These are phyloP conservation scores for Eucalyptus victrix DNA, from an alignment of 345 rosid genomes.

Conservation along the genomic window DNA sequence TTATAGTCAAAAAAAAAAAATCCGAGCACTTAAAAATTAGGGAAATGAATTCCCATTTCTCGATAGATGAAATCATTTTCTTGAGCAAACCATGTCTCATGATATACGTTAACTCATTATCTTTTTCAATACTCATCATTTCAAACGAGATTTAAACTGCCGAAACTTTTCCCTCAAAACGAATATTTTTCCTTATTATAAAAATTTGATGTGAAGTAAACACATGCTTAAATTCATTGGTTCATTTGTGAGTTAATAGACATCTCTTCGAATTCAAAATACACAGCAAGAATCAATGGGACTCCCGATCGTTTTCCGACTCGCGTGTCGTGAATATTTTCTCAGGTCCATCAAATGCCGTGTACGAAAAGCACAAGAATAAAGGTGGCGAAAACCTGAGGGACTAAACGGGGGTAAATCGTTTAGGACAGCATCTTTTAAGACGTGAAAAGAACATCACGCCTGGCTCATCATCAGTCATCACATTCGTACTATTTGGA, in stretches of 20 bases:
- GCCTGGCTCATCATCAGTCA: background rate
- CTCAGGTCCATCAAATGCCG: background rate
- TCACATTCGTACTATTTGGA: background rate
- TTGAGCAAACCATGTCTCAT: fast-evolving
- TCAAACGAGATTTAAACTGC: fast-evolving
- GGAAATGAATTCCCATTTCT: background rate
- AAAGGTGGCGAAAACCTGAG: background rate
- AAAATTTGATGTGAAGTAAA: background rate
- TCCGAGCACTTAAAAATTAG: fast-evolving
- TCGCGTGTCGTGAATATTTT: background rate
- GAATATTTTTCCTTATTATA: background rate
- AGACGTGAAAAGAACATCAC: background rate
- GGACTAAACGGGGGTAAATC: background rate
- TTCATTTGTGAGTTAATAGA: background rate
- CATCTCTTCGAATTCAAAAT: background rate
- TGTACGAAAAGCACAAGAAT: background rate
- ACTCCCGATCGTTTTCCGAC: background rate
- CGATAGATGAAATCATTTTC: background rate
- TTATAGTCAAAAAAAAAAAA: background rate
- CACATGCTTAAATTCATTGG: background rate
- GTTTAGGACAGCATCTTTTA: background rate
- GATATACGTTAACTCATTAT: fast-evolving
- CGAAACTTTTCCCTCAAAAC: fast-evolving
- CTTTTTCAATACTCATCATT: background rate
- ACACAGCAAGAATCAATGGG: background rate